These are phyloP conservation scores for Penicillium nucicola DNA, from an alignment of 495 filamentous ascomycete genomes.

Conservation along the genomic window DNA sequence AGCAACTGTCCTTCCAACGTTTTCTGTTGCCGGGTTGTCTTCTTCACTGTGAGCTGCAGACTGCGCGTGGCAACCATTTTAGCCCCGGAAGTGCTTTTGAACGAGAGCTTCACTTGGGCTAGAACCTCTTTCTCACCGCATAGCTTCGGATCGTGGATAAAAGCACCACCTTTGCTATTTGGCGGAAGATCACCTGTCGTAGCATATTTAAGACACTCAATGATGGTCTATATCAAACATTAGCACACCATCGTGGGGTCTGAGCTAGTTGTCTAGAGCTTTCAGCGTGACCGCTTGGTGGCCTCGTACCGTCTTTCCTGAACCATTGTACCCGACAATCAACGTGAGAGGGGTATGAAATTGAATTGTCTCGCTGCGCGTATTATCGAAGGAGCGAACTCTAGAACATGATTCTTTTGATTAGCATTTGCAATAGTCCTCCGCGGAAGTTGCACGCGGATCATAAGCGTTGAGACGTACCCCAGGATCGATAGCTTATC, in stretches of 20 bases:
- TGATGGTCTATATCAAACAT: slow-evolving; percentile 66
- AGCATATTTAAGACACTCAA: slow-evolving; percentile 98
- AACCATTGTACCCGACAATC: slow-evolving; percentile 96
- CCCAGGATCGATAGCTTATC: slow-evolving; percentile 85
- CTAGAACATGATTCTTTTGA: slow-evolving; percentile 34
- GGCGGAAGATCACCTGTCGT: slow-evolving; percentile 92
- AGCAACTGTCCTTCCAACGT: slow-evolving; percentile 76
- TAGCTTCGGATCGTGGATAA: slow-evolving; percentile 94
- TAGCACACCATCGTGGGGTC: background rate
- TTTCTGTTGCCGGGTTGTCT: slow-evolving; percentile 66
- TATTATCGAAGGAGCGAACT: slow-evolving; percentile 87
- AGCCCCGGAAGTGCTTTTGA: slow-evolving; percentile 69
- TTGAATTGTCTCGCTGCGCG: slow-evolving; percentile 72
- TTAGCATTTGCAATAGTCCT: slow-evolving; percentile 1
- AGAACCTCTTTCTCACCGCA: slow-evolving; percentile 86
- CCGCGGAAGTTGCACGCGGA: slow-evolving; percentile 1
- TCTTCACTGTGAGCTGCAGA: slow-evolving; percentile 83
- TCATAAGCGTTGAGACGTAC: slow-evolving; percentile 36
- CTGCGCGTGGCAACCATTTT: slow-evolving; percentile 78
- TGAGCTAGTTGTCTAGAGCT: background rate
- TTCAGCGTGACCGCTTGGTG: background rate
- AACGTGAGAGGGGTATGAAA: slow-evolving; percentile 89
- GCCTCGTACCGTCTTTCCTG: slow-evolving; percentile 75
- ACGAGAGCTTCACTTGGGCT: slow-evolving; percentile 87
- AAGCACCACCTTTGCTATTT: slow-evolving; percentile 90